Percentiles rank a stretch among this genome's conserved stretches.
phyloP scores from a whole-genome alignment of 2,329 filamentous ascomycete genomes.

The Cercospora sp. region DNA sequence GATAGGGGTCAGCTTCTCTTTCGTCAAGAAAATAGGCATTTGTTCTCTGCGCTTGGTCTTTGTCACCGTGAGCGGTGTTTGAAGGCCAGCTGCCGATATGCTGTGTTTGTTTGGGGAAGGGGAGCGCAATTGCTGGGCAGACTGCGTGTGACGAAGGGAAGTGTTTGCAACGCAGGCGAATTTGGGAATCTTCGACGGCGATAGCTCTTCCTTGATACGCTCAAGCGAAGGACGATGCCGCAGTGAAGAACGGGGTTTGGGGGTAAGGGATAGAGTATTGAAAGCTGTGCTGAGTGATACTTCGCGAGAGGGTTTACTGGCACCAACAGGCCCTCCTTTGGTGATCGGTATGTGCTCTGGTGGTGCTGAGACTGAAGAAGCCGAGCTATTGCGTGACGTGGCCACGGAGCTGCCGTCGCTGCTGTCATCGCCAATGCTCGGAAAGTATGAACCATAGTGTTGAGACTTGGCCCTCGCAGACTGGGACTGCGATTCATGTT shows the following conservation, averaged over 20 bases:
- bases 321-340: conserved; percentile 29
- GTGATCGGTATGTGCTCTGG: conserved; percentile 20
- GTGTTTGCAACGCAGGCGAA: conserved; percentile 33
- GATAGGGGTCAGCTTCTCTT: conserved; percentile 49
- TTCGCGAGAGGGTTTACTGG: conserved; percentile 32
- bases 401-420: conserved; percentile 24
- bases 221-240: conserved; percentile 36
- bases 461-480: conserved; percentile 33
- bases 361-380: conserved; percentile 25
- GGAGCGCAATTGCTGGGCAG: conserved; percentile 32
- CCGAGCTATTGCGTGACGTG: conserved; percentile 29
- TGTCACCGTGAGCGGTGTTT: conserved; percentile 30
- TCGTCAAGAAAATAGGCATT: conserved; percentile 72
- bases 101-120: conserved; percentile 36
- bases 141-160: conserved; percentile 35
- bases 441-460: conserved; percentile 32
- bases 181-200: conserved; percentile 40
- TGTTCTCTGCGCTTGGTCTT: conserved; percentile 39
- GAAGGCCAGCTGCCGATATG: conserved; percentile 30
- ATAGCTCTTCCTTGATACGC: conserved; percentile 35
- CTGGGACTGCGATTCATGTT: conserved; percentile 16
- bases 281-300: conserved; percentile 36
- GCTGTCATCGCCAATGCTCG: conserved; percentile 25
- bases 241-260: conserved; percentile 23
- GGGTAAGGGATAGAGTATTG: conserved; percentile 32